Base-by-base conservation (phyloP, 805 yeast species). In the Wickerhamiella alocasiicola region DNA sequence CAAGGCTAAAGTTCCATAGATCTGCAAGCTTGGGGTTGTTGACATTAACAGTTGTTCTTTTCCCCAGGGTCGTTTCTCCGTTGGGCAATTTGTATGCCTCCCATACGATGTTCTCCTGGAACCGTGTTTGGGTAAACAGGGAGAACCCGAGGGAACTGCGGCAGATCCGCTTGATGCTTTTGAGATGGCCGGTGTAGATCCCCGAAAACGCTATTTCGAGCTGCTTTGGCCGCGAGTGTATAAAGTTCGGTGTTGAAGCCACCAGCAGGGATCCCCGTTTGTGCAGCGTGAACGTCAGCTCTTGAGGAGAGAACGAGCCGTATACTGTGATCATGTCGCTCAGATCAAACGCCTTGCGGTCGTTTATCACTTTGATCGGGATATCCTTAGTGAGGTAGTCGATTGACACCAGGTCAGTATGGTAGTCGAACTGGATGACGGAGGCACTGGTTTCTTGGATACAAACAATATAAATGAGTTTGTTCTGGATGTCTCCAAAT, bases 121-220 rank as follows among this genome's bases (percentile, higher is more conserved):
- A 79, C 46, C 84, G 61, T 6, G 79, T 71, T 9, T 68, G 57
- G 1, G 84, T 71, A 9, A 80, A 55, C 45, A 77, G 55, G 0
- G 80, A 68, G 20, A 67, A 62, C 26, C 87, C 88, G 51, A 75
- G 73, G 5, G 74, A 62, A 1, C 94, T 79, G 50, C 85, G 72
- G 13, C 73, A 62, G 3, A 87, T 57, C 36, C 66, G 68, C 48
- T 72, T 74, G 17, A 87, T 76, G 0, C 95, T 81, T 54, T 85
- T 85, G 42, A 74, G 71, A 54, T 85, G 95, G 1, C 97, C 97
- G 1, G 93, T 83, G 41, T 78, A 72, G 49, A 79, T 76, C 46
- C 46, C 34, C n/a, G 32, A 20, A 17, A 37, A 9, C 3, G 19
- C 6, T 4, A 27, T 4, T 18, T 27, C 21, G 17, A 36, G 12